phyloP scores from a whole-genome alignment of 768 basidiomycete species.

The Amanita fuliginea region DNA sequence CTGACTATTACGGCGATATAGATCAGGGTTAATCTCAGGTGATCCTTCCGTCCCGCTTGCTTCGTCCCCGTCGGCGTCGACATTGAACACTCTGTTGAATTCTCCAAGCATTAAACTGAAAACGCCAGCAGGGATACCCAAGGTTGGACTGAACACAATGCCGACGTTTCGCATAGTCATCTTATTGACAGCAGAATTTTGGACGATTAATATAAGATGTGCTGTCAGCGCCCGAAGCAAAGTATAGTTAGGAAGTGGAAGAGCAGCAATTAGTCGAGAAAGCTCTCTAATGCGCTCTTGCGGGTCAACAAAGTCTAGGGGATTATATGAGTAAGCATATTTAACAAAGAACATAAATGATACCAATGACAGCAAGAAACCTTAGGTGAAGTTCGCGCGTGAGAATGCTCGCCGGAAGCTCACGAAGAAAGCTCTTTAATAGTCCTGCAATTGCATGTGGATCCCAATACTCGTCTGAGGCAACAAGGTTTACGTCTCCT shows the following conservation, averaged over 20 bases:
- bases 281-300: slow-evolving; percentile 85
- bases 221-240: slow-evolving; percentile 89
- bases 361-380: slow-evolving; percentile 91
- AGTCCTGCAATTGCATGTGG: slow-evolving; percentile 95
- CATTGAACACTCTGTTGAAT: slow-evolving; percentile 90
- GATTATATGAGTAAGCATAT: slow-evolving; percentile 7
- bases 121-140: slow-evolving; percentile 96
- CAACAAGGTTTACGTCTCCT: slow-evolving; percentile 89
- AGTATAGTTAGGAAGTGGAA: slow-evolving; percentile 90
- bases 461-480: slow-evolving; percentile 90
- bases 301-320: slow-evolving; percentile 75
- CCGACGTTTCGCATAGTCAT: slow-evolving; percentile 99
- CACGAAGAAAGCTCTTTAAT: slow-evolving; percentile 87
- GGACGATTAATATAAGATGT: slow-evolving; percentile 90
- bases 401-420: slow-evolving; percentile 85
- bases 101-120: slow-evolving; percentile 92
- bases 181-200: slow-evolving; percentile 85
- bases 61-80: slow-evolving; percentile 37
- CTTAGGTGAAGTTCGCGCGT: slow-evolving; percentile 85
- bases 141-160: slow-evolving; percentile 95
- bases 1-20: slow-evolving; percentile 65
- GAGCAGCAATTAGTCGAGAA: slow-evolving; percentile 70
- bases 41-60: slow-evolving; percentile 18
- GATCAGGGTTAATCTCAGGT: slow-evolving; percentile 24
- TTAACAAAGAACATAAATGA: slow-evolving; percentile 18